Evolutionary conservation across 2,329 filamentous ascomycete species (phyloP).

Genomic region (Aspergillus sp.): DNA sequence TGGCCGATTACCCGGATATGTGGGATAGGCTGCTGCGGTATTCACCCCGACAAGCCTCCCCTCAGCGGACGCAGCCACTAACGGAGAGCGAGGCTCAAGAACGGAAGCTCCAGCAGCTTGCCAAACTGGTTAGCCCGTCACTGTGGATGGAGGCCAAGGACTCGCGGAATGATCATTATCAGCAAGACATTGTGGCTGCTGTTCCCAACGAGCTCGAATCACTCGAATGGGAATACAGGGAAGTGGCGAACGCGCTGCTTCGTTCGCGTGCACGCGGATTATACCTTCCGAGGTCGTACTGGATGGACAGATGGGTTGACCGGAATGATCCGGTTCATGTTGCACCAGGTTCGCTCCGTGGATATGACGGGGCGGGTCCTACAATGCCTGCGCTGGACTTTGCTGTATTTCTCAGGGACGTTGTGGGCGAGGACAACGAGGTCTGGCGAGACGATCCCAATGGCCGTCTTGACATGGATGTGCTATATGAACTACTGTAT

Average conservation of each 20-base stretch:
- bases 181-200: background rate
- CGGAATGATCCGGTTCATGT: background rate
- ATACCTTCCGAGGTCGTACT: background rate
- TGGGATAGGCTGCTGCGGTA: background rate
- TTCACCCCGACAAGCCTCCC: background rate
- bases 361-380: background rate
- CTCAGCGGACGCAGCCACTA: background rate
- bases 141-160: background rate
- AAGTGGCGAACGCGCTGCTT: background rate
- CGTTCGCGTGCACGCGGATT: background rate
- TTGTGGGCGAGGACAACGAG: background rate
- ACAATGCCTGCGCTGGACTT: background rate
- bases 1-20: background rate
- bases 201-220: background rate
- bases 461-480: background rate
- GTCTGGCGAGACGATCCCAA: background rate
- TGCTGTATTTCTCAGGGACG: background rate
- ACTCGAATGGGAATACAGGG: background rate
- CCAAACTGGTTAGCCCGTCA: background rate
- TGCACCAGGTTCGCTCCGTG: background rate
- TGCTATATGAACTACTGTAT: background rate
- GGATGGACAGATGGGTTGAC: background rate
- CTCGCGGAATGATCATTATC: background rate
- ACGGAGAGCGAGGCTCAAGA: background rate
- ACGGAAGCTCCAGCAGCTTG: background rate